These are phyloP conservation scores for Meripilus lineatus DNA, from an alignment of 1,284 basidiomycete species.

Conservation along the genomic window DNA sequence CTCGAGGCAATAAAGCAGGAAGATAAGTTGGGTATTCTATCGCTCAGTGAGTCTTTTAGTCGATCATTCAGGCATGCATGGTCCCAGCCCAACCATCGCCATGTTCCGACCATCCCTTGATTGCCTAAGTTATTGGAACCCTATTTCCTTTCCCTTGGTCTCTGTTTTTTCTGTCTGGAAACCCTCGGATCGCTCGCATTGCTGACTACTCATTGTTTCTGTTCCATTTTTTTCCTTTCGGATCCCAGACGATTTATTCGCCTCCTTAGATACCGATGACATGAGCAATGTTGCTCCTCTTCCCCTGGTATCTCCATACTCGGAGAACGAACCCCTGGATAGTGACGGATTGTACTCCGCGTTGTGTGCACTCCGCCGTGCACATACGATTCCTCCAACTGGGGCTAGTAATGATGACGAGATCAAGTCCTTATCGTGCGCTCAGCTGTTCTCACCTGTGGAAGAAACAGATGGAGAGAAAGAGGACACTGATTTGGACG, in stretches of 20 bases:
- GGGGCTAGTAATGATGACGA: too few relatives aligned
- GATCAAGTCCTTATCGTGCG: too few relatives aligned
- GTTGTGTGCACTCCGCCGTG: constrained; percentile 27
- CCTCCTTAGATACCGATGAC: constrained; percentile 15
- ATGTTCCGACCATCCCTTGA: too few relatives aligned
- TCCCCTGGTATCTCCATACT: constrained; percentile 37
- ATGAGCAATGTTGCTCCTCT: too few relatives aligned
- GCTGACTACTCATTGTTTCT: too few relatives aligned
- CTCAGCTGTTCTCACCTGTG: constrained; percentile 20
- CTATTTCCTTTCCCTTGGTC: too few relatives aligned
- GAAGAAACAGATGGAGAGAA: constrained; percentile 21
- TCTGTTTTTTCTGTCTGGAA: too few relatives aligned
- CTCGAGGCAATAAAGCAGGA: constrained; percentile 37
- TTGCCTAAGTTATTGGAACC: too few relatives aligned
- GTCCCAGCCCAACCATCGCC: too few relatives aligned
- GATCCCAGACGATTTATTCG: constrained; percentile 18
- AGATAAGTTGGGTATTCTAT: constrained; percentile 45
- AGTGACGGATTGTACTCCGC: constrained; percentile 38
- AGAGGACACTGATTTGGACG: constrained; percentile 17
- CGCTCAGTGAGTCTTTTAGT: constrained; percentile 33
- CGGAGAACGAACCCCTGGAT: constrained; percentile 35
- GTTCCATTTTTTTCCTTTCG: too few relatives aligned
- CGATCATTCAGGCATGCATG: too few relatives aligned
- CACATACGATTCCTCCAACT: constrained; percentile 21
- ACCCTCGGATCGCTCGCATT: constrained; percentile 2